Conservation (phyloP, 305 asterid species). For the Ilex paraguariensis region DNA sequence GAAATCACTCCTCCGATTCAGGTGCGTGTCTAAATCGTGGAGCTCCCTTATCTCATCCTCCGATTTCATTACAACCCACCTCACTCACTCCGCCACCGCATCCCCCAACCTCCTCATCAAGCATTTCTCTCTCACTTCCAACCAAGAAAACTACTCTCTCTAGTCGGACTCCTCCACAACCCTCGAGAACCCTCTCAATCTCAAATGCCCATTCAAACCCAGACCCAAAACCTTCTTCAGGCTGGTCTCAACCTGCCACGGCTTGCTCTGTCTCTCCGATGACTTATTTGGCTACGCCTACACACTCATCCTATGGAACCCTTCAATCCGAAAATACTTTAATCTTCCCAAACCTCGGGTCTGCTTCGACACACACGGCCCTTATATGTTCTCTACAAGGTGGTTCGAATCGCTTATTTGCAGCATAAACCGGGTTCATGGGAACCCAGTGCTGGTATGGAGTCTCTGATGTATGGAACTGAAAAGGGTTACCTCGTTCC, state of each 20-base stretch:
- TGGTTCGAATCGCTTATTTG: conserved; percentile 44
- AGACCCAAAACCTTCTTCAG: conserved; percentile 1
- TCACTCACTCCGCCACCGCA: too few species aligned
- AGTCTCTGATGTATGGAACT: not conserved
- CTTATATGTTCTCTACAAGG: conserved; percentile 38
- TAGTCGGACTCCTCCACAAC: not conserved
- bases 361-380: conserved; percentile 14
- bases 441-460: not conserved
- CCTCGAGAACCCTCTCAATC: not conserved
- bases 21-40: too few species aligned
- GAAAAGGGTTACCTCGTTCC: conserved; percentile 15
- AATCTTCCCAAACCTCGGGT: conserved; percentile 14
- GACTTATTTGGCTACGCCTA: conserved; percentile 4
- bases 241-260: conserved; percentile 6
- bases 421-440: not conserved
- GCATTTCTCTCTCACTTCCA: not conserved
- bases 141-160: not conserved
- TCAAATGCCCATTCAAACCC: not conserved
- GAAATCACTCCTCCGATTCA: too few species aligned
- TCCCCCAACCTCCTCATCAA: too few species aligned
- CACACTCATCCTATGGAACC: conserved; percentile 4
- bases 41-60: too few species aligned
- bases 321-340: conserved; percentile 4
- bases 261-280: conserved; percentile 11
- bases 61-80: too few species aligned